Conservation (phyloP, 2,329 filamentous ascomycete genomes). For the Cordyceps sp. region DNA sequence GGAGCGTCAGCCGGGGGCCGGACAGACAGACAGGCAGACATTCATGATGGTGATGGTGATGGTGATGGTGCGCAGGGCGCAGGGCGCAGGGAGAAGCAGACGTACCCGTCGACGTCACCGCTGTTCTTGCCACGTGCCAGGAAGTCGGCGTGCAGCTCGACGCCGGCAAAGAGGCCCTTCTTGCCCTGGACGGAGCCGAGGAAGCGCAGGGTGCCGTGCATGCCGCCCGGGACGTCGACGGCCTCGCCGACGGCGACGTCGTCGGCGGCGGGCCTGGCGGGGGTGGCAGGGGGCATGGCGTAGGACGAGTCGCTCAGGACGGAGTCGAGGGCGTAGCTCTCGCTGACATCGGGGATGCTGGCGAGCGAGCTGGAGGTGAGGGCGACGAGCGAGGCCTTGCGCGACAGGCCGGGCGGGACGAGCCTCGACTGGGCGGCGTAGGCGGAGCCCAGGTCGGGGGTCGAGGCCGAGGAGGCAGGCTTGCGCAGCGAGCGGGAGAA, state of each 20-base stretch:
- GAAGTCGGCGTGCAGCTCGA: conserved; percentile 73
- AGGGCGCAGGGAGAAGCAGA: not conserved
- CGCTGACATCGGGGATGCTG: conserved; percentile 48
- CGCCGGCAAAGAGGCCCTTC: conserved; percentile 79
- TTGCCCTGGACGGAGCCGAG: conserved; percentile 77
- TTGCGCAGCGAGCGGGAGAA: conserved; percentile 24
- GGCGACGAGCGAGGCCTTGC: conserved; percentile 56
- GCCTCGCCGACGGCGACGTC: conserved; percentile 58
- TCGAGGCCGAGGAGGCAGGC: conserved; percentile 32
- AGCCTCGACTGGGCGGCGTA: conserved; percentile 33
- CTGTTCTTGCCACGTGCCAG: conserved; percentile 81
- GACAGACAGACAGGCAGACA: no score
- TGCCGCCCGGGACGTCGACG: conserved; percentile 85
- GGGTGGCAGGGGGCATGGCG: conserved; percentile 35
- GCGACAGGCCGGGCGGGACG: conserved; percentile 32
- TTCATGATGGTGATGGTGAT: no score
- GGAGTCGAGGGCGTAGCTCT: conserved; percentile 43
- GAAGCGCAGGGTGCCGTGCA: conserved; percentile 82
- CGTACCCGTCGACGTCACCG: conserved; percentile 87
- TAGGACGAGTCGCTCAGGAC: conserved; percentile 20
- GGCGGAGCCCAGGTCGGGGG: conserved; percentile 38
- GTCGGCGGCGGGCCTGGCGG: conserved; percentile 31
- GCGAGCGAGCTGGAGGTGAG: conserved; percentile 48
- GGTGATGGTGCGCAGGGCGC: no score
- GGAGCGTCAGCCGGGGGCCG: not conserved